Conservation (phyloP, 169 alveolate species). For the Eimeria praecox region DNA sequence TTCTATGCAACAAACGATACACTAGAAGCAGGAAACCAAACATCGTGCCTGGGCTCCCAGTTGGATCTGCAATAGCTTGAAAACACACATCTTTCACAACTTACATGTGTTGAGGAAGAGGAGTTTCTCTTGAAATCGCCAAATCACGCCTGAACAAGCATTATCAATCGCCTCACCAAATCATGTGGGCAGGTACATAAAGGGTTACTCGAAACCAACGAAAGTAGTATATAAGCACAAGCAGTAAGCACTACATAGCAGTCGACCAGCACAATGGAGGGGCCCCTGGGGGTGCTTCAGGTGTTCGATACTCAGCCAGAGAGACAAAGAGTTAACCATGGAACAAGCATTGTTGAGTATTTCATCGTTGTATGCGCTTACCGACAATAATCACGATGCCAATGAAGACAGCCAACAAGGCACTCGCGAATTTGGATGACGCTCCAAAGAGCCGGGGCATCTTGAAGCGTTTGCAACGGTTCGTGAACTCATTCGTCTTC, state of each 20-base stretch:
- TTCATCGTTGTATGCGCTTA: background rate
- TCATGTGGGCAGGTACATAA: background rate
- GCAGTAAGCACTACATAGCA: background rate
- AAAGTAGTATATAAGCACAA: background rate
- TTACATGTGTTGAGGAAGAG: conserved; percentile 40
- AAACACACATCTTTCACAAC: background rate
- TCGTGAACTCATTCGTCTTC: background rate
- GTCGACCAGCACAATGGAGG: background rate
- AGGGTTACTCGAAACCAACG: background rate
- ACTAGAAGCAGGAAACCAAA: background rate
- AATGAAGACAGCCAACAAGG: background rate
- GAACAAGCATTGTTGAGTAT: background rate
- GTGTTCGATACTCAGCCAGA: background rate
- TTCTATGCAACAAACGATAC: background rate
- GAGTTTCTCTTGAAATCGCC: conserved; percentile 73
- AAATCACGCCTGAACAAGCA: conserved; percentile 21
- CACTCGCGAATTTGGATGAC: background rate
- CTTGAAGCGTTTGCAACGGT: background rate
- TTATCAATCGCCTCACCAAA: background rate
- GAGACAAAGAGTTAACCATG: background rate
- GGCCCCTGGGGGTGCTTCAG: background rate
- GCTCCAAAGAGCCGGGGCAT: background rate
- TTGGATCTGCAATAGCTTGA: too few relatives aligned
- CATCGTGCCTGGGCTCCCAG: too few relatives aligned
- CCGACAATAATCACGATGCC: background rate